Evolutionary conservation across 164 flowering plant species (phyloP).

Genomic region (Piper longum): DNA sequence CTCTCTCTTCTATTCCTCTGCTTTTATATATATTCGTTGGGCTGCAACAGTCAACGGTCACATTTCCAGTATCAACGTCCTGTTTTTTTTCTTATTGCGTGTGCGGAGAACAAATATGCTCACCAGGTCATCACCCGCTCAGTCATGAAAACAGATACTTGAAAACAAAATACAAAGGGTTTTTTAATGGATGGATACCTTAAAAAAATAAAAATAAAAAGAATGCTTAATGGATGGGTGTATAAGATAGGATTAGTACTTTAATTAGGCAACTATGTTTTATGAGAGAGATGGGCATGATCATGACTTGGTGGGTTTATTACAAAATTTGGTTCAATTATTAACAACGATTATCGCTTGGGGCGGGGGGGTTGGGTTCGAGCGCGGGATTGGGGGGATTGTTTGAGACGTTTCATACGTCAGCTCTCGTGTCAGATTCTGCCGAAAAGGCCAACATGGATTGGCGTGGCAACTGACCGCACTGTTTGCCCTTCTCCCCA

Average conservation of each 20-base stretch:
- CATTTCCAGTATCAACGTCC: conserved; percentile 18
- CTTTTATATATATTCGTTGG: conserved; percentile 5
- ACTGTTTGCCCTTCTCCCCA: too few relatives aligned
- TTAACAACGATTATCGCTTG: conserved; percentile 2
- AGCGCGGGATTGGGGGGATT: background rate
- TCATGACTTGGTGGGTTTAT: background rate
- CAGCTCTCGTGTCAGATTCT: conserved; percentile 13
- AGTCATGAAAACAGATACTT: background rate
- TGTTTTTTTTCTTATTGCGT: background rate
- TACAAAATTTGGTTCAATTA: background rate
- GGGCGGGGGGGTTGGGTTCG: too few relatives aligned
- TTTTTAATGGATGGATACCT: background rate
- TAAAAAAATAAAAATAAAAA: too few relatives aligned
- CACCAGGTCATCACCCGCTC: conserved; percentile 10
- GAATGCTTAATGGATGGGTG: background rate
- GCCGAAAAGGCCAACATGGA: conserved; percentile 12
- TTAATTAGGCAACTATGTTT: background rate
- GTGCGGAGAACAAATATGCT: conserved; percentile 10
- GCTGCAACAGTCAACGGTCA: conserved; percentile 31
- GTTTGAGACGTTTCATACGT: conserved; percentile 1
- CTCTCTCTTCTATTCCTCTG: background rate
- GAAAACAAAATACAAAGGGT: background rate
- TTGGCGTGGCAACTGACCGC: background rate
- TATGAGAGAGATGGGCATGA: background rate
- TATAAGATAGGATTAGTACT: background rate